Evolutionary conservation across 2,329 filamentous ascomycete species (phyloP).

Genomic region (Cryoendolithus antarcticus): DNA sequence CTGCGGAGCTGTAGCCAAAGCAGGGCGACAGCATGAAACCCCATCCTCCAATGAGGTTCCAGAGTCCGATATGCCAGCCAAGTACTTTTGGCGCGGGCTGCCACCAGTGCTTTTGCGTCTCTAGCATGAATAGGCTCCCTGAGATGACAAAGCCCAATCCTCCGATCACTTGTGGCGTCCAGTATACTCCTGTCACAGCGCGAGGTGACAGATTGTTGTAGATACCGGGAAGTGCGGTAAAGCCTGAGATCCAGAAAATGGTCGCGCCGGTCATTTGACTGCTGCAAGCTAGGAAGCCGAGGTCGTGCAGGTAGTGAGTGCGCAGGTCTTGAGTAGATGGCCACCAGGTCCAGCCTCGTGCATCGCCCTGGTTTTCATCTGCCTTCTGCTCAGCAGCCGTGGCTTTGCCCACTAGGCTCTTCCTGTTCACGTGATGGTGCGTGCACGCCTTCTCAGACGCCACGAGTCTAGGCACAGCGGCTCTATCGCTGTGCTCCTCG

Average conservation of each 20-base stretch:
- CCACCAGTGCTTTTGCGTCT: slow-evolving; percentile 54
- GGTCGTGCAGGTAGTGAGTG: slow-evolving; percentile 48
- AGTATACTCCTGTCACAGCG: slow-evolving; percentile 44
- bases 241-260: slow-evolving; percentile 52
- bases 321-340: slow-evolving; percentile 44
- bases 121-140: slow-evolving; percentile 49
- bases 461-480: neutral
- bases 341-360: slow-evolving; percentile 44
- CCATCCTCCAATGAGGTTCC: slow-evolving; percentile 52
- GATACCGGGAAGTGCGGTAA: slow-evolving; percentile 48
- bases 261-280: slow-evolving; percentile 47
- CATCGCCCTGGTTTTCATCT: too few species aligned
- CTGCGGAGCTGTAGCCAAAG: slow-evolving; percentile 17
- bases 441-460: slow-evolving; percentile 1
- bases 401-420: neutral
- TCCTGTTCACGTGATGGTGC: neutral
- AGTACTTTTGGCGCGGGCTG: slow-evolving; percentile 42
- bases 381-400: neutral
- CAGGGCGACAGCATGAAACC: slow-evolving; percentile 42
- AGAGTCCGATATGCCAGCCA: slow-evolving; percentile 56
- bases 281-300: slow-evolving; percentile 51
- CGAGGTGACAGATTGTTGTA: slow-evolving; percentile 36
- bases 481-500: neutral
- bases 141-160: slow-evolving; percentile 50
- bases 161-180: slow-evolving; percentile 51